Evolutionary conservation across 2,329 filamentous ascomycete species (phyloP).

Genomic region (Ilyonectria mors-panacis): DNA sequence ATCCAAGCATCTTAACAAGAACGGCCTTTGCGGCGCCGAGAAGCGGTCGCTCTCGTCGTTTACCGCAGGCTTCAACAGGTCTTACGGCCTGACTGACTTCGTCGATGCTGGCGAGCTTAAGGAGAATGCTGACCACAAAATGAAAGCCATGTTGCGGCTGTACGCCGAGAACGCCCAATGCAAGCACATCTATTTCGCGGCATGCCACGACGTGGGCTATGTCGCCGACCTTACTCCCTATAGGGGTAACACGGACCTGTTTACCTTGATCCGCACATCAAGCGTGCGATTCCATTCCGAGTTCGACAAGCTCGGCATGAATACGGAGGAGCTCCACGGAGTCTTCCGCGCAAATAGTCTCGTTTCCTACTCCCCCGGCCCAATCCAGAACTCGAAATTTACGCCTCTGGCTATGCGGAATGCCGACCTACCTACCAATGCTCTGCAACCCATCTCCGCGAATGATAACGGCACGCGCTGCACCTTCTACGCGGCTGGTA

Average conservation of each 20-base stretch:
- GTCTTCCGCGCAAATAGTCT: constrained; percentile 65
- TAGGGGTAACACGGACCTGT: constrained; percentile 62
- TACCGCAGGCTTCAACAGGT: constrained; percentile 69
- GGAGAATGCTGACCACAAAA: constrained; percentile 72
- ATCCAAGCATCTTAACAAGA: constrained; percentile 62
- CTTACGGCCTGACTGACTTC: constrained; percentile 72
- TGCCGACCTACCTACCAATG: constrained; percentile 13
- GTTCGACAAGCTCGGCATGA: constrained; percentile 66
- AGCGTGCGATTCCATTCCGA: constrained; percentile 66
- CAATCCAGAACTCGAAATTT: constrained; percentile 15
- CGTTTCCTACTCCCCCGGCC: constrained; percentile 23
- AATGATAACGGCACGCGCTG: constrained; percentile 33
- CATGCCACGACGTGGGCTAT: constrained; percentile 69
- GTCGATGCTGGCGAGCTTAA: constrained; percentile 74
- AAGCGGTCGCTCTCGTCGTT: constrained; percentile 71
- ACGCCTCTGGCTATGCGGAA: constrained; percentile 18
- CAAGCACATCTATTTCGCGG: constrained; percentile 75
- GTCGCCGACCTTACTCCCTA: constrained; percentile 69
- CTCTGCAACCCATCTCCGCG: not conserved
- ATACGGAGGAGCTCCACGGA: constrained; percentile 64
- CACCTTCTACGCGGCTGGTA: constrained; percentile 38
- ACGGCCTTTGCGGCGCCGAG: constrained; percentile 66
- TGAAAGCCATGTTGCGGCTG: constrained; percentile 64
- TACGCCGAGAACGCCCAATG: constrained; percentile 73
- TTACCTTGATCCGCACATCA: constrained; percentile 67